Base-by-base conservation (phyloP, 192 early-diverging fungal species). In the Entomortierella chlamydospora region DNA sequence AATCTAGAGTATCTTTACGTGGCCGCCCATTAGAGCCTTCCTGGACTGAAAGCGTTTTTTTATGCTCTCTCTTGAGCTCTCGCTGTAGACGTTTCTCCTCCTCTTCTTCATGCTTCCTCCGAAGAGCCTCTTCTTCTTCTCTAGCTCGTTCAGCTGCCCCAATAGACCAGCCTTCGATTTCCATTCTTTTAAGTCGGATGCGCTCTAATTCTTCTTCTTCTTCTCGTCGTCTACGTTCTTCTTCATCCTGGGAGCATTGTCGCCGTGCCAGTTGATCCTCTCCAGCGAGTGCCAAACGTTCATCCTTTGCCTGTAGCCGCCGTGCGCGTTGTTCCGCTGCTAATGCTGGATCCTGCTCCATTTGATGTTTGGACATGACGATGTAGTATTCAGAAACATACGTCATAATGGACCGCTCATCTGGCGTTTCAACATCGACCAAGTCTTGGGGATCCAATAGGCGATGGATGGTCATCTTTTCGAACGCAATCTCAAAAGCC, bases 341-440 rank as follows among this genome's bases (percentile, higher is more conserved):
- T 20, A 45, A 13, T 4, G 52, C 74, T n/a, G 74, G 61, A 55
- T 78, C 74, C 61, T 82, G 73, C 30, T 83, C 60, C 11, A 34
- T 42, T 29, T 85, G 84, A 42, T 68, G 33, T 39, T 79, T 71
- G 4, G 86, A 87, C 86, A 87, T 87, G 57, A 82, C 77, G 22
- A 81, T 79, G 47, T 85, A 85, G 29, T 82, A 87, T 58, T 87
- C 86, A 11, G 72, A 68, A 7, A 87, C 72, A 37, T 85, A 87
- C 64, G 83, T 83, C 86, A 87, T 85, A 15, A 87, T 81, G 53
- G 82, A 83, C 9, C 84, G 81, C 31, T 87, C 86, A 26, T 87
- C 84, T 0, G 86, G 86, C 52, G 70, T 82, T 50, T 87, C 86
- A 2, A 87, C 84, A 34, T 85, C 84, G 15, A 83, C 61, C 15